Percentiles rank a stretch among this genome's conserved stretches.
These are phyloP conservation scores for Casuarina glauca DNA, from an alignment of 306 rosid species.

Conservation along the genomic window DNA sequence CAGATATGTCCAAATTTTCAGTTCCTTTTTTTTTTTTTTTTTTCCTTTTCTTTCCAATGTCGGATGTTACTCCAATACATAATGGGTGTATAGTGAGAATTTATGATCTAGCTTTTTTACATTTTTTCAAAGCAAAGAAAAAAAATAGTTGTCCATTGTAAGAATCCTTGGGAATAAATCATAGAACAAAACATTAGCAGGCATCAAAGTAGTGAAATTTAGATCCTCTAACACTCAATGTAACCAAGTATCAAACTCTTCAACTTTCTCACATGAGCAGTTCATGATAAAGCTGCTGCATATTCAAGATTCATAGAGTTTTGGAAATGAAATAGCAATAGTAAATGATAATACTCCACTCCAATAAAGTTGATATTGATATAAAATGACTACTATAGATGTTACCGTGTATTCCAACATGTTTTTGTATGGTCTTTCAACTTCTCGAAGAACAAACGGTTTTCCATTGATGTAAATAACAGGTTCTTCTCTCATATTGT, in stretches of 20 bases:
- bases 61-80: not conserved
- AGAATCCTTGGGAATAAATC: not conserved
- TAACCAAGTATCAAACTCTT: not conserved
- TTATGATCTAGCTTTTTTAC: constrained; percentile 3
- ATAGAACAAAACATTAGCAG: not conserved
- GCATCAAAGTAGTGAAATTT: not conserved
- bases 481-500: constrained; percentile 96
- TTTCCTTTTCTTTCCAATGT: not conserved
- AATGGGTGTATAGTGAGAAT: not conserved
- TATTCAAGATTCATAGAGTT: not conserved
- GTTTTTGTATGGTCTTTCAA: constrained; percentile 90
- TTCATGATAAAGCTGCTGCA: constrained; percentile 9
- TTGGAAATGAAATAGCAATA: not conserved
- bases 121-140: not conserved
- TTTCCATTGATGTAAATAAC: constrained; percentile 90
- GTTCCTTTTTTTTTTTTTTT: not conserved
- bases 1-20: not conserved
- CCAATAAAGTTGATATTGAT: constrained; percentile 15
- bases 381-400: not conserved
- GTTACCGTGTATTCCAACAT: constrained; percentile 91
- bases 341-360: not conserved
- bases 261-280: not conserved
- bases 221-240: not conserved
- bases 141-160: not conserved
- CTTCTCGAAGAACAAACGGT: constrained; percentile 94